Base-by-base conservation (phyloP, 305 asterid species). In the Caryopteris hybrid region DNA sequence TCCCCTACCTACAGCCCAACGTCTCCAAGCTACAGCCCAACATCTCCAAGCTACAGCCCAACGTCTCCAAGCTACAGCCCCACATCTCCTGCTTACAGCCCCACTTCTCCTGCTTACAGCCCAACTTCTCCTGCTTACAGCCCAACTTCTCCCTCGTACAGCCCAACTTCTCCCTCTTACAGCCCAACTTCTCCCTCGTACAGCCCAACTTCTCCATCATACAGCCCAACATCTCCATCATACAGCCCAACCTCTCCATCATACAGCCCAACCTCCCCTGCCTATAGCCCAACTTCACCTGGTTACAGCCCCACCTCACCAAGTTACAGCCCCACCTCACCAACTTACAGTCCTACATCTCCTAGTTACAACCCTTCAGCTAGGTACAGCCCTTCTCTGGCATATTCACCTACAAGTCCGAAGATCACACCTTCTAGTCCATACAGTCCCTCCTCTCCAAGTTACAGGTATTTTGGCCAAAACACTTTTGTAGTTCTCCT, bases 381-480 rank as follows among this genome's bases (percentile, higher is more conserved):
- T 33, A 85, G 83, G 64, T 89, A 86, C 82, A 92, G 90, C 66
- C 91, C 96, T n/a, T 86, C 97, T 45, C 89, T 88, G 57, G 93
- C 91, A 10, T 92, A 90, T 76, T 92, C 98, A 2, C 98, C 98
- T 13, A 88, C 96, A 36, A 90, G 93, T 71, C 97, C 97, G 4
- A 84, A 82, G 85, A 75, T 92, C 74, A 74, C 92, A 13, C 95
- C 97, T 43, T 79, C 97, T 6, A 92, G 95, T 73, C 96, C 96
- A 3, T 88, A 88, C 84, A 90, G 95, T 76, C 95, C 98, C n/a
- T 85, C 98, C 33, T 92, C 98, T 52, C 98, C 98, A 61, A 90
- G 89, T 69, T 93, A 90, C 87, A 93, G 97, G 99, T 93, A 61
- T 43, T 63, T 69, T 38, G 52, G 34, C 23, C 23, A 42, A 36